Conservation (phyloP, 2,329 filamentous ascomycete species). For the Aspergillus pseudotamarii region DNA sequence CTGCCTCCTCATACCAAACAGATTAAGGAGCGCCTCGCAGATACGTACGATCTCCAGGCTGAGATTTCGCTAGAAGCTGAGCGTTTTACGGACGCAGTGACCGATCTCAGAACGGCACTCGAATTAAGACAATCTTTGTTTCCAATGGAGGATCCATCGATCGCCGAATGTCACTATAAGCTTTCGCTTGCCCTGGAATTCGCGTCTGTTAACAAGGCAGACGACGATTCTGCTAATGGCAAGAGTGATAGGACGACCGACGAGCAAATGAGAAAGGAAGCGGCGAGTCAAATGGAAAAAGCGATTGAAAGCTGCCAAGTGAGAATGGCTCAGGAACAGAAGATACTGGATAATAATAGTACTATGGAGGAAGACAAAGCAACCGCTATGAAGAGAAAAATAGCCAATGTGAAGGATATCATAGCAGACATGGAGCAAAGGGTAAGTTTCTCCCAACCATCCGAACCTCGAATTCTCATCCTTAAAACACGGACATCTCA, state of each 20-base stretch:
- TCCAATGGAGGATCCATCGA: conserved; percentile 75
- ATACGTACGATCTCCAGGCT: conserved; percentile 90
- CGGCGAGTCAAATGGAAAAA: conserved; percentile 61
- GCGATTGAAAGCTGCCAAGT: conserved; percentile 62
- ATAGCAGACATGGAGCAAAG: conserved; percentile 63
- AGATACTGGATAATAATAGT: conserved; percentile 40
- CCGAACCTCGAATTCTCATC: background rate
- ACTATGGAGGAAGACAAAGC: conserved; percentile 45
- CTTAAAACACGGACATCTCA: conserved; percentile 12
- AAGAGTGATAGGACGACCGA: conserved; percentile 48
- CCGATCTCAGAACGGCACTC: conserved; percentile 77
- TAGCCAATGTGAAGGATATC: conserved; percentile 64
- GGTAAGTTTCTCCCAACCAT: conserved; percentile 37
- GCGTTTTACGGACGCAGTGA: conserved; percentile 83
- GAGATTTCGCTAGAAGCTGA: conserved; percentile 98
- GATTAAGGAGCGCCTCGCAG: conserved; percentile 82
- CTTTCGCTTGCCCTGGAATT: conserved; percentile 94
- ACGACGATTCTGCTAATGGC: conserved; percentile 36
- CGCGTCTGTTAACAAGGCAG: conserved; percentile 68
- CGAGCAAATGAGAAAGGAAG: conserved; percentile 59
- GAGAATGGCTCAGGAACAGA: conserved; percentile 58
- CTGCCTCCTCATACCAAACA: conserved; percentile 53
- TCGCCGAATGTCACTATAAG: conserved; percentile 96
- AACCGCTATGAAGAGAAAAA: conserved; percentile 47
- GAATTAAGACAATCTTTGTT: conserved; percentile 78